Percentiles rank a stretch among this genome's conserved stretches.
Conservation (phyloP, 495 filamentous ascomycete genomes). For the Penicillium salamii region DNA sequence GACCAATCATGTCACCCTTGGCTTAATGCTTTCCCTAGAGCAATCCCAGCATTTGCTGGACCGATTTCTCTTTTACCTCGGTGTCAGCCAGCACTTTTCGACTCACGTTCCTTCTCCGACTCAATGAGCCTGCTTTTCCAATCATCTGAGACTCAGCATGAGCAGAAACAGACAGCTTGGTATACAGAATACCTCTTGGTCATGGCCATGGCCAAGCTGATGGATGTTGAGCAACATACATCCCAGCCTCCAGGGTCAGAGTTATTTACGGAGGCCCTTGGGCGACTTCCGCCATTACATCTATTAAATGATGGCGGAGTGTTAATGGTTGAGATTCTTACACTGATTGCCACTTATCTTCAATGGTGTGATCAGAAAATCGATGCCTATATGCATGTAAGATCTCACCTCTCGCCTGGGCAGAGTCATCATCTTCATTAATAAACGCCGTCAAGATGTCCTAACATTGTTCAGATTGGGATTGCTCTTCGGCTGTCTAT, state of each 20-base stretch:
- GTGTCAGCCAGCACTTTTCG: conserved; percentile 27
- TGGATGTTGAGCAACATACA: conserved; percentile 18
- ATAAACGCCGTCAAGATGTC: not conserved
- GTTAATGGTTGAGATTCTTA: conserved; percentile 18
- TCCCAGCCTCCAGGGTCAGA: conserved; percentile 17
- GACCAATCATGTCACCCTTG: too few relatives aligned
- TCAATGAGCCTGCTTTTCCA: conserved; percentile 19
- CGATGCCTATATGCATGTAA: conserved; percentile 22
- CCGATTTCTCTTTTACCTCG: conserved; percentile 23
- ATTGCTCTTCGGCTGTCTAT: conserved; percentile 21
- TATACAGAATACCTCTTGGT: conserved; percentile 26
- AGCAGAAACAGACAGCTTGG: conserved; percentile 13
- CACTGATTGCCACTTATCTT: conserved; percentile 20
- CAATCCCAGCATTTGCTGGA: conserved; percentile 22
- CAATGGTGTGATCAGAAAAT: conserved; percentile 26
- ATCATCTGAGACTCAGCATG: not conserved
- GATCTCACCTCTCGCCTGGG: too few relatives aligned
- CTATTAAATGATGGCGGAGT: conserved; percentile 17
- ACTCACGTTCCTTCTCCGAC: conserved; percentile 20
- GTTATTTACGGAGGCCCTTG: conserved; percentile 22
- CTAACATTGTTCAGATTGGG: conserved; percentile 14
- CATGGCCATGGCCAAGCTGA: conserved; percentile 26
- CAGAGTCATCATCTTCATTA: too few relatives aligned
- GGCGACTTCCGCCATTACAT: conserved; percentile 16
- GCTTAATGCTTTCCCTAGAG: too few relatives aligned